A percentile compares a stretch with the other conserved stretches of the same genome.
These are phyloP conservation scores for Amphirosellinia nigrospora DNA, from an alignment of 495 filamentous ascomycete species.

Conservation along the genomic window DNA sequence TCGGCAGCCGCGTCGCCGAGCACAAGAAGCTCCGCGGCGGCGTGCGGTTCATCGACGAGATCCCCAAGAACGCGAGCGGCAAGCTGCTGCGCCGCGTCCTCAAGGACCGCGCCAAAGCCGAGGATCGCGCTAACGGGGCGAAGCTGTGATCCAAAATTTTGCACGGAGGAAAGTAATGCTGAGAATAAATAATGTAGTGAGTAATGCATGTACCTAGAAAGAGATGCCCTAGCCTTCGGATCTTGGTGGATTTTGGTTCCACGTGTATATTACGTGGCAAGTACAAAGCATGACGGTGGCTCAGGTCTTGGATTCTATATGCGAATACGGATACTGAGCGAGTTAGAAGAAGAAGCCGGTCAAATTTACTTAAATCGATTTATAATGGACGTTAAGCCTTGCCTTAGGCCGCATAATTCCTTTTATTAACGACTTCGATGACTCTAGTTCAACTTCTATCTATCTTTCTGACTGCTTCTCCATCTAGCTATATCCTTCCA, in stretches of 20 bases:
- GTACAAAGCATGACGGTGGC: not conserved
- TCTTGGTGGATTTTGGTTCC: not conserved
- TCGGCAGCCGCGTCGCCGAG: constrained; percentile 57
- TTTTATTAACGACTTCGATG: not conserved
- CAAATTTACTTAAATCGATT: not conserved
- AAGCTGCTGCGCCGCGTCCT: constrained; percentile 84
- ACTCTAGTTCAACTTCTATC: not conserved
- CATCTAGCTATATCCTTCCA: not conserved
- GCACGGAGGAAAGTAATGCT: not conserved
- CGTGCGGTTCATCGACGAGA: constrained; percentile 76
- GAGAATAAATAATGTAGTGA: not conserved
- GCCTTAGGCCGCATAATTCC: not conserved
- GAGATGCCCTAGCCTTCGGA: not conserved
- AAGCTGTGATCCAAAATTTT: constrained; percentile 31
- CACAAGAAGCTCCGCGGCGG: constrained; percentile 82
- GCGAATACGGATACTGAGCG: not conserved
- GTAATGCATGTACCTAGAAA: not conserved
- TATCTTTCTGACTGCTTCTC: not conserved
- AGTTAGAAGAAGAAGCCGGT: not conserved
- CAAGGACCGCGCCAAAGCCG: constrained; percentile 44
- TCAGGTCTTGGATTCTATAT: not conserved
- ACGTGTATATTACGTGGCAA: not conserved
- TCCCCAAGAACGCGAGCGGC: constrained; percentile 85
- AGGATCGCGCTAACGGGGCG: constrained; percentile 38
- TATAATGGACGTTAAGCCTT: constrained; percentile 1